Base-by-base conservation (phyloP, 2,329 filamentous ascomycete genomes). In the Exserohilum turcica region DNA sequence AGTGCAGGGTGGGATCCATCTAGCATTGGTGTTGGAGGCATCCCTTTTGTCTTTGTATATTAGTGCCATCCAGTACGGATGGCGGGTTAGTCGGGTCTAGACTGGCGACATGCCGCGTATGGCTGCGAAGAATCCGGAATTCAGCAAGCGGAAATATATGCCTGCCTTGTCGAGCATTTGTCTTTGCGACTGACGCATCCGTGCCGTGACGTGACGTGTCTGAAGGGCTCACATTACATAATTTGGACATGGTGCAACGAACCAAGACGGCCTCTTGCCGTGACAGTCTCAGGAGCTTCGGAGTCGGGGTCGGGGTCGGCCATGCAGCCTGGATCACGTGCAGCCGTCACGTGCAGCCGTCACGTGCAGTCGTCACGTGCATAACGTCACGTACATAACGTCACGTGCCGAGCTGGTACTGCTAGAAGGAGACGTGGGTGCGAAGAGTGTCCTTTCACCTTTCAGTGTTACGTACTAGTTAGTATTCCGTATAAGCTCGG, bases 351-450 rank as follows among this genome's bases (percentile, higher is more conserved):
- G n/a, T n/a, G n/a, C n/a, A n/a, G 21, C 21, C 21, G 21, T 24
- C 21, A 24, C 21, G 21, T 24, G n/a, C 21, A 24, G 4, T 24
- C 4, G 21, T 24, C 21, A 24, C 21, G 21, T 24, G 21, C 7
- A 24, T 5, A 7, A 4, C 21, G 21, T 24, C 21, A 24, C 21
- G 21, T 24, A 7, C 21, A 24, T 5, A 24, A 24, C 4, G 21
- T 7, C 4, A 7, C 21, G 21, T 5, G 7, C 21, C 2, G 53
- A 61, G 2, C 48, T 52, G 13, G 60, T 50, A 4, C 55, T 43
- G 31, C 56, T 48, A 8, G 56, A 51, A 44, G 71, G 56, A 8
- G 54, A 29, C 1, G 66, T 42, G 0, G 70, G 72, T 10, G 73
- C 70, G 18, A 15, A 21, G 18, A 24, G 38, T 19, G 18, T 48